Evolutionary conservation across 257 asterid species (phyloP).

Genomic region (Fraxinus cuspidata): DNA sequence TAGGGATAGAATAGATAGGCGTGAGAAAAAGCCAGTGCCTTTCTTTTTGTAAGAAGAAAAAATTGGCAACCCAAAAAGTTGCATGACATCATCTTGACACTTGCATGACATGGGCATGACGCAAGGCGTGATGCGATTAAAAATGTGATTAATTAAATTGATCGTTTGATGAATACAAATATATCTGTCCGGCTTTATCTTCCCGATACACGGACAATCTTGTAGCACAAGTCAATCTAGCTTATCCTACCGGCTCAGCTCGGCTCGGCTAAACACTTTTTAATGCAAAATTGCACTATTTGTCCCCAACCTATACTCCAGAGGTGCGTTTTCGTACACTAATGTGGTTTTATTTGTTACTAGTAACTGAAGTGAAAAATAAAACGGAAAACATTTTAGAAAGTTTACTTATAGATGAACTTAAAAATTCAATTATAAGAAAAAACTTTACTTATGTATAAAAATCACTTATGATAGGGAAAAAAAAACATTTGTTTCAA

Average conservation of each 20-base stretch:
- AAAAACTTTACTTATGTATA: too few relatives aligned
- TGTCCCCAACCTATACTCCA: background rate
- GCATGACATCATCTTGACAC: slow-evolving; percentile 23
- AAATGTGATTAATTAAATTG: background rate
- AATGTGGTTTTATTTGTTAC: too few relatives aligned
- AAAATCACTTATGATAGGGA: too few relatives aligned
- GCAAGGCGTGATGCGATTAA: background rate
- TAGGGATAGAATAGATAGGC: background rate
- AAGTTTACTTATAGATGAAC: too few relatives aligned
- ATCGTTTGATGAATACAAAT: slow-evolving; percentile 34
- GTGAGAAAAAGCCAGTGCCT: slow-evolving; percentile 10
- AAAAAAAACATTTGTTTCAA: too few relatives aligned
- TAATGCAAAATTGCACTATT: background rate
- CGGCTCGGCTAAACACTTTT: slow-evolving; percentile 6
- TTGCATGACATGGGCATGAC: slow-evolving; percentile 32
- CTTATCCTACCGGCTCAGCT: slow-evolving; percentile 29
- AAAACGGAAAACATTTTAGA: too few relatives aligned
- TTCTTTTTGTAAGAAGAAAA: slow-evolving; percentile 1
- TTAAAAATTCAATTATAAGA: too few relatives aligned
- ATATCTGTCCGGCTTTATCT: slow-evolving; percentile 32
- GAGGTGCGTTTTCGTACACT: too few relatives aligned
- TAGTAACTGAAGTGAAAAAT: too few relatives aligned
- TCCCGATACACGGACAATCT: slow-evolving; percentile 55
- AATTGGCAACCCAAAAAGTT: slow-evolving; percentile 20
- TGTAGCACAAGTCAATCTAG: slow-evolving; percentile 35